Evolutionary conservation across 257 asterid genomes (phyloP), one percentile per base, ranked within the genome.

Genomic region (Craterostigma plantagineum): DNA sequence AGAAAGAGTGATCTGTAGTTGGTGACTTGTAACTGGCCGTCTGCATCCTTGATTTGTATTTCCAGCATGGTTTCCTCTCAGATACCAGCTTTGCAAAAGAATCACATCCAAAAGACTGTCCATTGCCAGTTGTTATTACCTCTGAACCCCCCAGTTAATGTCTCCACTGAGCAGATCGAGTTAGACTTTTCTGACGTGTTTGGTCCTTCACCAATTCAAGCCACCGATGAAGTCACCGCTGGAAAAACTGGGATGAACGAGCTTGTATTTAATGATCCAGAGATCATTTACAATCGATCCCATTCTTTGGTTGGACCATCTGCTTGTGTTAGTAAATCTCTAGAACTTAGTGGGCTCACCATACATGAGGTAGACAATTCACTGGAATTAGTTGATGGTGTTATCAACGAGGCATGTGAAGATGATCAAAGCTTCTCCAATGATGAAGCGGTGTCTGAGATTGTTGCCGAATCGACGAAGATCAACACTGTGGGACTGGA

Each of bases 291-390:
- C 62, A 70, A 67, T 38, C 65, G 84, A 45, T 73, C 80, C 11
- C 80, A 77, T 65, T 73, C 91, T 15, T 57, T 73, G 52, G 81
- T 70, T 38, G 91, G 84, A 14, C 91, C 91, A 18, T 64, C 84
- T 45, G 49, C 60, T 13, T 63, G 71, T 62, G 62, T 67, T 23
- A 61, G 51, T 45, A 80, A 67, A 27, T 60, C 75, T 39, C 65
- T 70, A 54, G 70, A 63, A 40, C 70, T 65, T 46, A 65, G 77
- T 48, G 61, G 55, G 46, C 72, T 77, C 38, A 65, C 81, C 58
- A 55, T 77, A 36, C 77, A 62, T 16, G 84, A 73, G 59, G 42
- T 49, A 15, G 91, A 65, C 34, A 79, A 58, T 52, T 34, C 63
- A 14, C 18, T 63, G 53, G 78, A 76, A 34, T 49, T 66, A 11